Evolutionary conservation across 768 basidiomycete genomes (phyloP), one percentile per base, ranked within the genome.

Genomic region (Lyophyllum decastes): DNA sequence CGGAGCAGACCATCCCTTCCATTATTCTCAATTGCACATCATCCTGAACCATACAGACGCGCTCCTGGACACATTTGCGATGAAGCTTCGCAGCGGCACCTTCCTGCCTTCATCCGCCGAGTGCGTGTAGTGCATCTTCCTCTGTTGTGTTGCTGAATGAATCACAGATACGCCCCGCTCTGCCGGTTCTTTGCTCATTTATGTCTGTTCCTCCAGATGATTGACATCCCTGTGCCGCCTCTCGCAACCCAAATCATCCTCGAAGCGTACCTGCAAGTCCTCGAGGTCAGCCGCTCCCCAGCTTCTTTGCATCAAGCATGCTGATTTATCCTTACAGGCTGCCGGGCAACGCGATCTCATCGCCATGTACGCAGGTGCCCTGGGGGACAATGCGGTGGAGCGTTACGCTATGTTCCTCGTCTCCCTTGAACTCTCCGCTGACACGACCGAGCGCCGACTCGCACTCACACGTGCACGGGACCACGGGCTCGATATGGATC

Each of bases 181-280:
- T 86, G 84, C 45, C 88, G 95, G 3, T 99, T 98, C 76, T 97
- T 96, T 66, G 90, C 95, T 0, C 96, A 99, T 67, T 76, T 98
- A 22, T 93, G 93, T 61, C 85, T 98, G 27, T 94, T 88, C 73
- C 79, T 97, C 3, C 87, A 90, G 60, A 84, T 94, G 73, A 90
- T 97, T 34, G 88, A 89, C 49, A 74, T 88, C 34, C 70, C 84
- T 0, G 83, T 93, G 0, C 90, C 95, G 0, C 85, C 88, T 1
- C 71, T 85, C 12, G 85, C 92, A 0, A 88, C 85, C 0, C 93
- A 96, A 66, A 73, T 82, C 27, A 92, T 99, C 51, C 74, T 98
- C 25, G 91, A 96, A 67, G 85, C 90, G 0, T 99, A 98, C 68
- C 82, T 98, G 5, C 84, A 85, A 58, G 89, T 95, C 2, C 82